These are phyloP conservation scores for Dactylonectria estremocensis DNA, from an alignment of 2,329 filamentous ascomycete species.

Conservation along the genomic window DNA sequence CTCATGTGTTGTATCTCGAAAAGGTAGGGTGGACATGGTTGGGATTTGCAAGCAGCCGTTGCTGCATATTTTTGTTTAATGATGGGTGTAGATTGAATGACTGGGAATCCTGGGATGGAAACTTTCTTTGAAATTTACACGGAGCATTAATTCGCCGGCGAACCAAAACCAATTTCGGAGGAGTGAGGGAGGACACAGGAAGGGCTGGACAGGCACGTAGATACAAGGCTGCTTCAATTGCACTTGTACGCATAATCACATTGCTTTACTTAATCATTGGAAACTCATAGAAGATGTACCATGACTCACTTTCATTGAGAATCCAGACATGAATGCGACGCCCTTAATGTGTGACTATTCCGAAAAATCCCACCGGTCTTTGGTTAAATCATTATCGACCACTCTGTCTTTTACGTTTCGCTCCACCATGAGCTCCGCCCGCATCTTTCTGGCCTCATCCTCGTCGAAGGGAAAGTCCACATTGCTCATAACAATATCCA, in stretches of 20 bases:
- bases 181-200: background rate
- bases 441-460: constrained; percentile 41
- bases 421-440: constrained; percentile 44
- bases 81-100: background rate
- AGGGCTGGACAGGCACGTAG: background rate
- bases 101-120: background rate
- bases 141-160: background rate
- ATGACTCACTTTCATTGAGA: background rate
- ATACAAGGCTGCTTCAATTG: background rate
- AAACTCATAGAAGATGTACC: background rate
- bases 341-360: background rate
- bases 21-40: background rate
- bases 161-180: background rate
- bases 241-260: background rate
- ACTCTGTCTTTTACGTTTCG: background rate
- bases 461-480: constrained; percentile 39
- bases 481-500: constrained; percentile 35
- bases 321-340: background rate
- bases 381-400: background rate
- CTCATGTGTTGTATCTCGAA: constrained; percentile 95
- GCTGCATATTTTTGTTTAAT: background rate
- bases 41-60: background rate
- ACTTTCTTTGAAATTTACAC: background rate
- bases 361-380: background rate
- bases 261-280: background rate